These are phyloP conservation scores for Astrothelium subdiscretum DNA, from an alignment of 495 filamentous ascomycete species.

Conservation along the genomic window DNA sequence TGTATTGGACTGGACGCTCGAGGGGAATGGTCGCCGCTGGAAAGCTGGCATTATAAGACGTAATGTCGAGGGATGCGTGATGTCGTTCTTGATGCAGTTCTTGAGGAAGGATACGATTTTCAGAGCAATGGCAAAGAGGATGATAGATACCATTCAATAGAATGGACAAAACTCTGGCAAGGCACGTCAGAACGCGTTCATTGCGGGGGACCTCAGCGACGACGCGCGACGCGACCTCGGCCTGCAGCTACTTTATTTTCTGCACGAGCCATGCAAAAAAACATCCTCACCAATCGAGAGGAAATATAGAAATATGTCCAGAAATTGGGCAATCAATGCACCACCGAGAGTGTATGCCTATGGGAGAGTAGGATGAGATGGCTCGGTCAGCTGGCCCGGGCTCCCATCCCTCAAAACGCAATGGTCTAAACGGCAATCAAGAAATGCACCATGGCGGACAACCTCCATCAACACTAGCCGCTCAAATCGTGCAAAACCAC, in stretches of 20 bases:
- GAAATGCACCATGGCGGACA: slow-evolving; percentile 9
- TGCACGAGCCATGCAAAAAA: too few relatives aligned
- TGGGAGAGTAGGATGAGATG: not conserved
- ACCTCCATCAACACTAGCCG: slow-evolving; percentile 41
- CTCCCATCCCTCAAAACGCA: slow-evolving; percentile 6
- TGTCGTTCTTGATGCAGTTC: slow-evolving; percentile 2
- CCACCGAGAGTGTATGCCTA: too few relatives aligned
- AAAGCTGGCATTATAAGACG: slow-evolving; percentile 56
- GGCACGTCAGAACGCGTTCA: slow-evolving; percentile 12
- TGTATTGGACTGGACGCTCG: slow-evolving; percentile 39
- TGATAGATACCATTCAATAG: too few relatives aligned
- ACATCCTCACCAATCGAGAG: too few relatives aligned
- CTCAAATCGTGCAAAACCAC: slow-evolving; percentile 39
- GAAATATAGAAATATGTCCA: too few relatives aligned
- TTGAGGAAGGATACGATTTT: too few relatives aligned
- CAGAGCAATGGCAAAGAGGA: too few relatives aligned
- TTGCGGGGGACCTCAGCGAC: not conserved
- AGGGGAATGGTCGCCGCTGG: slow-evolving; percentile 57
- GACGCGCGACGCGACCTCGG: not conserved
- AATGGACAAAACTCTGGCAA: too few relatives aligned
- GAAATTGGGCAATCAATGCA: too few relatives aligned
- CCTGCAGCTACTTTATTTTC: too few relatives aligned
- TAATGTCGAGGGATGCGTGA: not conserved
- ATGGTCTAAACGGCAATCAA: not conserved
- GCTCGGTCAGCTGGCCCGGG: not conserved